A percentile compares a stretch with the other conserved stretches of the same genome.
Evolutionary conservation across 768 basidiomycete genomes (phyloP).

Genomic region (Tylopilus vinaceipallidus): DNA sequence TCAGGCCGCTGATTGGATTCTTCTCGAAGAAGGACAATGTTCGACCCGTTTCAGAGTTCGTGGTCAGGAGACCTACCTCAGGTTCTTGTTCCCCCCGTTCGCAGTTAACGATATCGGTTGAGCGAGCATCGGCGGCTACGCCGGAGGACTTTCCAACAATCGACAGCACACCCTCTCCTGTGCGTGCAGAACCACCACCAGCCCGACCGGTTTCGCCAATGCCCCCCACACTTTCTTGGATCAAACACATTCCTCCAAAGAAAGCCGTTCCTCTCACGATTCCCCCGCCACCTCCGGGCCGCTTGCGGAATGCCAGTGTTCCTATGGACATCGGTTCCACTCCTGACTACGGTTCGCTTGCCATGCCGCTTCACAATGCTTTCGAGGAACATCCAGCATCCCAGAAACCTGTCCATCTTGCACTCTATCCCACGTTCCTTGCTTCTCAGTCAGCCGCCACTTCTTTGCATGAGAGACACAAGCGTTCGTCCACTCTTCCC

Average conservation of each 20-base stretch:
- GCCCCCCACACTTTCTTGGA: constrained; percentile 26
- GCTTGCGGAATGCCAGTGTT: constrained; percentile 35
- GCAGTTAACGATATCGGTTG: constrained; percentile 44
- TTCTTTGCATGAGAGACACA: constrained; percentile 17
- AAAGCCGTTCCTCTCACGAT: constrained; percentile 35
- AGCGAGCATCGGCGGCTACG: constrained; percentile 34
- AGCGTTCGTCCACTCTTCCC: constrained; percentile 23
- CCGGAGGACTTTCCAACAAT: constrained; percentile 27
- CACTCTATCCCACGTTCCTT: constrained; percentile 17
- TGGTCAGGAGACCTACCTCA: constrained; percentile 17
- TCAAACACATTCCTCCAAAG: constrained; percentile 23
- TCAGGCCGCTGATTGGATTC: constrained; percentile 33
- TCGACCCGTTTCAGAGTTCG: constrained; percentile 16
- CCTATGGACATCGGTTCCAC: constrained; percentile 35
- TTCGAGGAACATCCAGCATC: constrained; percentile 27
- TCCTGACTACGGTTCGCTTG: constrained; percentile 26
- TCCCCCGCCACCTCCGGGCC: constrained; percentile 31
- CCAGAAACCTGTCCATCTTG: constrained; percentile 17
- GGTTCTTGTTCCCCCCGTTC: constrained; percentile 26
- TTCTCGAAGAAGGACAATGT: constrained; percentile 25
- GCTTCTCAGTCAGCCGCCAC: constrained; percentile 3
- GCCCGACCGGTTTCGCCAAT: constrained; percentile 33
- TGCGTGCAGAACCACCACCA: constrained; percentile 25
- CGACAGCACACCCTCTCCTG: constrained; percentile 28
- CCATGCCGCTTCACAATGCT: constrained; percentile 44